Percentiles rank a stretch among this genome's conserved stretches.
Evolutionary conservation across 176 grass and related monocot species (phyloP).

Genomic region (Sorghum bicolor): Sorghum_bicolor_NCBIv3 NC_012870.2:21476001-21476500

Average conservation of each 20-base stretch:
- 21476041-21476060: constrained; percentile 59
- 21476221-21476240: neutral
- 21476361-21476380: neutral
- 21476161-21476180: neutral
- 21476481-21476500: neutral
- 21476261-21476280: neutral
- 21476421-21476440: constrained; percentile 34
- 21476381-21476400: constrained; percentile 21
- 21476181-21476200: neutral
- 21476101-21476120: constrained; percentile 27
- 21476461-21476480: constrained; percentile 29
- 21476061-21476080: constrained; percentile 47
- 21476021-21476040: constrained; percentile 34
- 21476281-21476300: neutral
- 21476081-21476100: constrained; percentile 52
- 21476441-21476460: constrained; percentile 19
- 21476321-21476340: neutral
- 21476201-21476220: neutral
- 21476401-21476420: constrained; percentile 35
- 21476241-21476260: neutral
- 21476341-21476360: neutral
- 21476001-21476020: neutral
- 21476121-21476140: neutral
- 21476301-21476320: neutral
- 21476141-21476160: constrained; percentile 3